Base-by-base conservation (phyloP, 1,284 basidiomycete species). In the Lentinus polychrous region DNA sequence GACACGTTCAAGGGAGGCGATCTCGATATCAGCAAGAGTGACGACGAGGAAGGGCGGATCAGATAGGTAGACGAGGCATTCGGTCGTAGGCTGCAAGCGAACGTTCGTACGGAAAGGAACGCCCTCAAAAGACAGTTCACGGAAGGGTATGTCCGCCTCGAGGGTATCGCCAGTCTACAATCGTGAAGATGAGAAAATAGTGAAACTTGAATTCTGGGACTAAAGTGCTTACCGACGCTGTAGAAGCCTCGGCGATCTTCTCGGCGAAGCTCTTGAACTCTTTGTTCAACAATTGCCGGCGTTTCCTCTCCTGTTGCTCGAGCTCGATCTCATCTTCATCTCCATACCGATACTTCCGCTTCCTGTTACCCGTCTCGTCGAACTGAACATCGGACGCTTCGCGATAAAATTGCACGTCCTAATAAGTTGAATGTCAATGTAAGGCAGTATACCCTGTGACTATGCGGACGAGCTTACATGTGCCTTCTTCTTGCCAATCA, bases 311-410 rank as follows among this genome's bases (percentile, higher is more conserved):
- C 65, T 95, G 93, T 64, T 98, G 95, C 65, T 99, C 96, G 68
- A 96, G 87, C 72, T 99, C 95, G 55, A 99, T 94, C 70, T 99
- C 96, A 65, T 99, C 96, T 66, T 99, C 96, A 63, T 99, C 96
- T 36, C 95, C 95, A 61, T 96, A 97, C 48, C 94, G 83, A 56
- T 95, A 91, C 69, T 96, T 94, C 52, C 96, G 83, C 68, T 98
- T 99, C 57, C 94, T 83, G 63, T 98, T 98, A n/a, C 95, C 95
- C 0, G 94, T 97, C 69, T 99, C 96, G 62, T 99, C 96, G 62
- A 98, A 99, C 57, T 95, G 91, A 33, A 95, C 93, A 61, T 99
- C 96, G 0, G 92, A 91, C 1, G 94, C 96, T 71, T 99, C 96
- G 20, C 96, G 90, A 74, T 91, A 96, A 69, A 99, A 98, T 79